A percentile compares a stretch with the other conserved stretches of the same genome.
These are phyloP conservation scores for Graphilbum sp. DNA, from an alignment of 2,329 filamentous ascomycete genomes.

Conservation along the genomic window DNA sequence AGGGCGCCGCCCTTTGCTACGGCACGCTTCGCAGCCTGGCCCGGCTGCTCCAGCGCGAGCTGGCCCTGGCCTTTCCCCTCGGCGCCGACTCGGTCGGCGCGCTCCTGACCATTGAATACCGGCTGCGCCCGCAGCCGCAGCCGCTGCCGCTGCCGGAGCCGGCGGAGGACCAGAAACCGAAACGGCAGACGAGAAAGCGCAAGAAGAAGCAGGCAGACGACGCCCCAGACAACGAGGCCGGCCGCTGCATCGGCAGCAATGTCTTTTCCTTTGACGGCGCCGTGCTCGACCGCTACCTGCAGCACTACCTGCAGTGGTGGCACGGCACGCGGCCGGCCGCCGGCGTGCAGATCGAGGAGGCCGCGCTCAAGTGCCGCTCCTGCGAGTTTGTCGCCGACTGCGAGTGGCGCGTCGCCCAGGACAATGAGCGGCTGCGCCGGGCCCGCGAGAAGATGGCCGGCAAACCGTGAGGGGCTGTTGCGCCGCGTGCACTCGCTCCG, in stretches of 20 bases:
- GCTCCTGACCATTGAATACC: constrained; percentile 38
- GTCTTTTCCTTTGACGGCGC: constrained; percentile 50
- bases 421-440: constrained; percentile 31
- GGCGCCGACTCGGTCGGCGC: constrained; percentile 30
- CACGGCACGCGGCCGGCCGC: constrained; percentile 52
- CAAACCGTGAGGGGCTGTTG: neutral
- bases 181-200: neutral
- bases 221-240: constrained; percentile 15
- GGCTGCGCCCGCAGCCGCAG: constrained; percentile 11
- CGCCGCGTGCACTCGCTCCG: too few species aligned
- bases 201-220: neutral
- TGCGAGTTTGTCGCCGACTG: constrained; percentile 74
- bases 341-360: constrained; percentile 66
- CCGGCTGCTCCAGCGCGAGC: constrained; percentile 26
- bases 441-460: constrained; percentile 6
- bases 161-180: too few species aligned
- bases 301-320: constrained; percentile 69
- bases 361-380: constrained; percentile 64
- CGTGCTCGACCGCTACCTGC: constrained; percentile 48
- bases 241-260: constrained; percentile 32
- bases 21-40: constrained; percentile 30
- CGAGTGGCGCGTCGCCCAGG: constrained; percentile 56
- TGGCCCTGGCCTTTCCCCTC: constrained; percentile 34
- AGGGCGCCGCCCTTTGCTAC: constrained; percentile 22
- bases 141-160: neutral